phyloP scores from a whole-genome alignment of 108 stramenopile genomes.

The Skeletonema marinoi region DNA sequence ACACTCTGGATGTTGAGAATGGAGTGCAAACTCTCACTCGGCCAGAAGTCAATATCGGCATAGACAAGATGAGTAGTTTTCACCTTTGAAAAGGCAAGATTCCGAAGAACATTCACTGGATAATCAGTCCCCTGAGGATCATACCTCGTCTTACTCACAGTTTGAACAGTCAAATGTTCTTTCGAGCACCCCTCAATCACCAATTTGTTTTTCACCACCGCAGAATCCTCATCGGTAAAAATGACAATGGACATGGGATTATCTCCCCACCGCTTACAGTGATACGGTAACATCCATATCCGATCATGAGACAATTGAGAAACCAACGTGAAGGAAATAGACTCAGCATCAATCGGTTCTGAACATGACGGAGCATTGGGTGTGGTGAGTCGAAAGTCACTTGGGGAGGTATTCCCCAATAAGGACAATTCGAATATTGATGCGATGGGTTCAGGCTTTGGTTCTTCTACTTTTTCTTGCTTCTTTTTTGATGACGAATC shows the following conservation, averaged over 20 bases:
- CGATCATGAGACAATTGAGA: slow-evolving; percentile 77
- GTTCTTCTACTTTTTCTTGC: not conserved
- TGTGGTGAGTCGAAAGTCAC: slow-evolving; percentile 29
- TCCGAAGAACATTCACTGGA: slow-evolving; percentile 90
- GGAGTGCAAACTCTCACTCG: slow-evolving; percentile 61
- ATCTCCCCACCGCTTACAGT: slow-evolving; percentile 77
- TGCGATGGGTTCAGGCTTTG: not conserved
- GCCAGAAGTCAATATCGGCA: slow-evolving; percentile 93
- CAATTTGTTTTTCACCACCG: slow-evolving; percentile 20
- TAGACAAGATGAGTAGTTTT: slow-evolving; percentile 78
- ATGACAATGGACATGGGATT: slow-evolving; percentile 75
- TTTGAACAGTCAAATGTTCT: slow-evolving; percentile 46
- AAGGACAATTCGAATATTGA: slow-evolving; percentile 6
- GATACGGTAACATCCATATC: slow-evolving; percentile 78
- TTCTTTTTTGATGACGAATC: not conserved
- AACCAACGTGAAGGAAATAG: slow-evolving; percentile 62
- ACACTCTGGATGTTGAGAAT: slow-evolving; percentile 33
- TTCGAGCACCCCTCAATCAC: slow-evolving; percentile 37
- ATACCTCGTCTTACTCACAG: slow-evolving; percentile 34
- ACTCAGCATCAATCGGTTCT: slow-evolving; percentile 11
- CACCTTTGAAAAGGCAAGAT: slow-evolving; percentile 72
- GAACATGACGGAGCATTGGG: slow-evolving; percentile 45
- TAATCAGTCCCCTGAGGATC: slow-evolving; percentile 66
- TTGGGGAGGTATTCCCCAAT: slow-evolving; percentile 16
- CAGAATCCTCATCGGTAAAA: slow-evolving; percentile 52